Conservation (phyloP, 768 basidiomycete genomes). For the Amanita inopinata region DNA sequence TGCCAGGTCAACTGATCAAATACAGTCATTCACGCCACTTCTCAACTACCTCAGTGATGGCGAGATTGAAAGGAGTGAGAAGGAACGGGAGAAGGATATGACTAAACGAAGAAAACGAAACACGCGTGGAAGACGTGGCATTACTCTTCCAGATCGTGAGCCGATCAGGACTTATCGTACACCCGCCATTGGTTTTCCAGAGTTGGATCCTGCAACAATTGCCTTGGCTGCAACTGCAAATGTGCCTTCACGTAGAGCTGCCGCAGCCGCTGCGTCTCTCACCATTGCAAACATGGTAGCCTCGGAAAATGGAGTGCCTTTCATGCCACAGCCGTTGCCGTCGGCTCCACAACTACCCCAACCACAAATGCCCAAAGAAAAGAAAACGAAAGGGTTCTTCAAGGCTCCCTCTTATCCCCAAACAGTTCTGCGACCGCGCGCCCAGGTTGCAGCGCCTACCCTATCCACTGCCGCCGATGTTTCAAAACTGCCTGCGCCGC, state of each 20-base stretch:
- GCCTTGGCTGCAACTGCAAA: slow-evolving; percentile 55
- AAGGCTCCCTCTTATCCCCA: slow-evolving; percentile 56
- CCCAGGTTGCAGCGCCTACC: slow-evolving; percentile 49
- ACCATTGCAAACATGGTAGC: slow-evolving; percentile 93
- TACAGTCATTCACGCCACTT: slow-evolving; percentile 75
- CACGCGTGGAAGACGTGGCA: slow-evolving; percentile 70
- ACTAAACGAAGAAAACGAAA: slow-evolving; percentile 79
- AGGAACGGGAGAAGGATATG: slow-evolving; percentile 89
- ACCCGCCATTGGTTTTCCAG: slow-evolving; percentile 78
- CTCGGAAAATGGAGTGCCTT: slow-evolving; percentile 71
- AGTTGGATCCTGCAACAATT: slow-evolving; percentile 60
- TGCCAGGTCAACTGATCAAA: slow-evolving; percentile 68
- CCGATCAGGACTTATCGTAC: slow-evolving; percentile 88
- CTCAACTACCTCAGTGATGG: slow-evolving; percentile 84
- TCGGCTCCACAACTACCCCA: slow-evolving; percentile 26
- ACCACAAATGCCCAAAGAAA: slow-evolving; percentile 11
- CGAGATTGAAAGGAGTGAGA: slow-evolving; percentile 83
- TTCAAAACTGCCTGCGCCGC: slow-evolving; percentile 43
- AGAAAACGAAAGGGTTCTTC: slow-evolving; percentile 48
- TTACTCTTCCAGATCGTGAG: slow-evolving; percentile 87
- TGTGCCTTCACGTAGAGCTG: slow-evolving; percentile 71
- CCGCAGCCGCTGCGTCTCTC: slow-evolving; percentile 72
- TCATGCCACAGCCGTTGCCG: slow-evolving; percentile 36
- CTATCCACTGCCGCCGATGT: slow-evolving; percentile 62
- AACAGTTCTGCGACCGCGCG: slow-evolving; percentile 49